Conservation (phyloP, 768 basidiomycete species). For the Rhodotorula diobovata region DNA sequence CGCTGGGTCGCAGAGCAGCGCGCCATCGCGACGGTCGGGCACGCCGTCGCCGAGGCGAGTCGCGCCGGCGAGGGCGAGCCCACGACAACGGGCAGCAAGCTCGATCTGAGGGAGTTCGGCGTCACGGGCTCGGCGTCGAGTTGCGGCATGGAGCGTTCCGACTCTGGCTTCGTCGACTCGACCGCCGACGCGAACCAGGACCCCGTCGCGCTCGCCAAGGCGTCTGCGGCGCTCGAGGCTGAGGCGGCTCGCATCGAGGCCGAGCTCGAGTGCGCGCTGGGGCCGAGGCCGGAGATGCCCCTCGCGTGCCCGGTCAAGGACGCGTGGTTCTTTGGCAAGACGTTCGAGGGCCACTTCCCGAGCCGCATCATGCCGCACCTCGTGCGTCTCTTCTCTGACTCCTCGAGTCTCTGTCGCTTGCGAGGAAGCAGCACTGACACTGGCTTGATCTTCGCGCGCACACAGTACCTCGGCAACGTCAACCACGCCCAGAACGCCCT, state of each 20-base stretch:
- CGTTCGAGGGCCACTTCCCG: slow-evolving; percentile 95
- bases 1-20: slow-evolving; percentile 25
- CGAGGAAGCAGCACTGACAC: slow-evolving; percentile 7
- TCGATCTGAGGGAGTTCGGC: background rate
- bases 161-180: slow-evolving; percentile 52
- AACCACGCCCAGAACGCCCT: slow-evolving; percentile 91
- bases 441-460: background rate
- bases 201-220: slow-evolving; percentile 52
- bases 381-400: slow-evolving; percentile 52
- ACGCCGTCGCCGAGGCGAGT: background rate
- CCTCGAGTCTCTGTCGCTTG: background rate
- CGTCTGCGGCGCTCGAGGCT: background rate
- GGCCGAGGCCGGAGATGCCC: slow-evolving; percentile 10
- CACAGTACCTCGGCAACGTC: slow-evolving; percentile 51
- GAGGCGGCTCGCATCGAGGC: background rate
- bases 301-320: slow-evolving; percentile 58
- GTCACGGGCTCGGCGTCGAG: background rate
- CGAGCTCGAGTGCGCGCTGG: background rate
- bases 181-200: slow-evolving; percentile 65
- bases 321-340: slow-evolving; percentile 87
- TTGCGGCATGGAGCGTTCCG: slow-evolving; percentile 27
- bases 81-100: no score
- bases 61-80: slow-evolving; percentile 2
- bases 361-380: slow-evolving; percentile 86
- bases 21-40: background rate